Base-by-base conservation (phyloP, 2,329 filamentous ascomycete genomes). In the Tolypocladium nubicola region DNA sequence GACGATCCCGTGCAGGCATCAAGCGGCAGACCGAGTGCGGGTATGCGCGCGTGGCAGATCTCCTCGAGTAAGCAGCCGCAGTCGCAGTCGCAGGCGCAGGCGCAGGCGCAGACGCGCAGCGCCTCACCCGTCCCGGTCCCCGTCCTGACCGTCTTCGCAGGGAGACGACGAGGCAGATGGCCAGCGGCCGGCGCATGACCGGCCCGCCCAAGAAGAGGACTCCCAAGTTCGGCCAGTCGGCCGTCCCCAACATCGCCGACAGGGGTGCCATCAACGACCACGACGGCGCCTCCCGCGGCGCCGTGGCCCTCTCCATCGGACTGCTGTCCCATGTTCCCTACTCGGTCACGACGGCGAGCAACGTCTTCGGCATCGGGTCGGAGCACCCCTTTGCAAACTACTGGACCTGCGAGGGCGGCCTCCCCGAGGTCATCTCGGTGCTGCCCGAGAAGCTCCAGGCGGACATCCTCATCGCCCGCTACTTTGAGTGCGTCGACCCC, bases 311-410 rank as follows among this genome's bases (percentile, higher is more conserved):
- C 16, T 84, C 81, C 4, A 82, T 76, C 9, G 82, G 82, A 23
- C 76, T 90, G 13, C 76, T 91, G 52, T 89, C 87, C 54, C 85
- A 89, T 65, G 80, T 90, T 3, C 86, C 88, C 0, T 88, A 87
- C 66, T 87, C 87, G 0, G 78, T 82, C 47, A 82, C 86, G 11
- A 84, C 84, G 8, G 85, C 86, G 1, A 89, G 86, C 57, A 90
- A 89, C 62, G 86, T 91, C 57, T 92, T 92, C 67, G 88, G 88
- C n/a, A 84, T 90, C 61, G 88, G 87, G 16, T 85, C 86, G 0
- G 86, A 90, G 66, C 87, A 90, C 66, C 88, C 87, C 0, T 91
- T 91, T 67, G 85, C 87, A 65, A 92, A 92, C 67, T 92, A 92
- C 70, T 93, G 89, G 89, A 92, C 88, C 3, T 89, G 86, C 65